Evolutionary conservation across 1,139 yeast species (phyloP).

Genomic region (Taphrina deformans): DNA sequence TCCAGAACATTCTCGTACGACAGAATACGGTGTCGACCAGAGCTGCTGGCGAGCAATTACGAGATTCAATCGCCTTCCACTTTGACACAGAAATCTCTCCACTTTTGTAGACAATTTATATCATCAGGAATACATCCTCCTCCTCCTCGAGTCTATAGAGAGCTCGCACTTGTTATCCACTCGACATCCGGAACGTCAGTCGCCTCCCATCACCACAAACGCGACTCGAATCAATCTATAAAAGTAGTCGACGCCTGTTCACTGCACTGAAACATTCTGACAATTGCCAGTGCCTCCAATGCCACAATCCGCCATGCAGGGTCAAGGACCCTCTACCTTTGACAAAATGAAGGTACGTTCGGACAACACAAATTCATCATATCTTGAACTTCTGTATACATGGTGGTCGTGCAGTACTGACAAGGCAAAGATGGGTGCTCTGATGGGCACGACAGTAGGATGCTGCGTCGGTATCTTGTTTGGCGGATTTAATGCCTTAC

Average conservation of each 20-base stretch:
- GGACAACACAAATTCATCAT: too few relatives aligned
- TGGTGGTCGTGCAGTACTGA: slow-evolving; percentile 52
- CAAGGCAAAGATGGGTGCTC: slow-evolving; percentile 95
- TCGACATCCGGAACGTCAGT: too few relatives aligned
- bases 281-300: slow-evolving; percentile 16
- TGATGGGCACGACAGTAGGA: slow-evolving; percentile 96
- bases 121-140: too few relatives aligned
- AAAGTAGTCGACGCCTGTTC: too few relatives aligned
- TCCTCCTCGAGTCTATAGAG: too few relatives aligned
- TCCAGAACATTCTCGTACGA: slow-evolving; percentile 5
- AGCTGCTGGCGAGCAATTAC: not conserved
- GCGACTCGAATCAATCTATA: too few relatives aligned
- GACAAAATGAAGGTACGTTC: slow-evolving; percentile 30
- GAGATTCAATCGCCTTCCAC: not conserved
- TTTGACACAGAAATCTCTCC: not conserved
- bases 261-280: not conserved
- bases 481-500: slow-evolving; percentile 88
- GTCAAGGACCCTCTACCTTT: slow-evolving; percentile 29
- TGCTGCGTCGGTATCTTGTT: slow-evolving; percentile 92
- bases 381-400: too few relatives aligned
- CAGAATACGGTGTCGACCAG: not conserved
- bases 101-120: not conserved
- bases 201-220: too few relatives aligned
- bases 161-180: too few relatives aligned
- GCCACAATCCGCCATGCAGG: slow-evolving; percentile 31